phyloP scores from a whole-genome alignment of 140 eudicot species.

The Bidens hawaiensis region DNA sequence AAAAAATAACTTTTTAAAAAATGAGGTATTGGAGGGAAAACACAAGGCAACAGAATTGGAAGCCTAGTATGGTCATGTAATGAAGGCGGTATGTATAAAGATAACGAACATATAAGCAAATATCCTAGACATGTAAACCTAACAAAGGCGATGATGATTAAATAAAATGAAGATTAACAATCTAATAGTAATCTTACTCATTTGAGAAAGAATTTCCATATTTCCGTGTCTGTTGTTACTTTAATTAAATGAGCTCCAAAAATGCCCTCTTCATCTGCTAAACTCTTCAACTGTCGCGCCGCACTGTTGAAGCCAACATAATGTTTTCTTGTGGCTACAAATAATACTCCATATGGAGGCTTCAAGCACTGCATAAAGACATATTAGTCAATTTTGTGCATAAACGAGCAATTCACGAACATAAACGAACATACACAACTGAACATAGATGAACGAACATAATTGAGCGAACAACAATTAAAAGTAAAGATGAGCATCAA shows the following conservation, averaged over 20 bases:
- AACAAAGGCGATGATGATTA: not conserved
- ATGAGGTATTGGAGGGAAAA: not conserved
- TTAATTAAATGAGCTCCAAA: constrained; percentile 63
- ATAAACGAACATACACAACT: too few relatives aligned
- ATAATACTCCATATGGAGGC: constrained; percentile 82
- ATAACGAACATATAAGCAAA: not conserved
- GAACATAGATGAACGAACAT: too few relatives aligned
- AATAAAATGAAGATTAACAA: constrained; percentile 27
- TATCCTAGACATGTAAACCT: constrained; percentile 7
- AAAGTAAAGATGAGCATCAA: too few relatives aligned
- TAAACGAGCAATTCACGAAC: too few relatives aligned
- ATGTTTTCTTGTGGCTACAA: constrained; percentile 60
- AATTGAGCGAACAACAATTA: too few relatives aligned
- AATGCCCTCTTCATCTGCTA: constrained; percentile 62
- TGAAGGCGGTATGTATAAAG: not conserved
- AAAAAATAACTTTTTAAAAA: constrained; percentile 15
- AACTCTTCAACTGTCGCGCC: constrained; percentile 45
- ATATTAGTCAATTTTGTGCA: too few relatives aligned
- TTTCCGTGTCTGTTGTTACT: constrained; percentile 59
- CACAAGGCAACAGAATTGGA: constrained; percentile 17
- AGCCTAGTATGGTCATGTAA: constrained; percentile 15
- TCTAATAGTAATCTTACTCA: constrained; percentile 30
- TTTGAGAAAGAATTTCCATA: constrained; percentile 71
- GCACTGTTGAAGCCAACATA: constrained; percentile 61
- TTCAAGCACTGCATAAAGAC: constrained; percentile 49